phyloP scores from a whole-genome alignment of 78 protist species.

The Monosiga brevicollis region DNA sequence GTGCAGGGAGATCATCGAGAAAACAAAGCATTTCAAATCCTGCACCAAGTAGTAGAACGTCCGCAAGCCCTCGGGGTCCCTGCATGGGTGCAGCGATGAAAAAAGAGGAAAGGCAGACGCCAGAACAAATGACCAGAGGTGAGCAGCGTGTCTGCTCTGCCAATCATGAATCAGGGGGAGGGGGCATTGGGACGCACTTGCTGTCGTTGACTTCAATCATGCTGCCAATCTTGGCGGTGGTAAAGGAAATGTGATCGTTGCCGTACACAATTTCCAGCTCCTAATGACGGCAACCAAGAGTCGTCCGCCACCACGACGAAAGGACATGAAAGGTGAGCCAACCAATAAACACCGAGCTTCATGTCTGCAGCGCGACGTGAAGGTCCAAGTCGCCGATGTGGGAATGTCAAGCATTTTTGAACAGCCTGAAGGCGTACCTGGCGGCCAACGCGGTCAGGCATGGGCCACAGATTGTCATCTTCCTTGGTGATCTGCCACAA shows the following conservation, averaged over 20 bases:
- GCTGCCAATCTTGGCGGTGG: conserved; percentile 29
- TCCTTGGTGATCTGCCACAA: conserved; percentile 68
- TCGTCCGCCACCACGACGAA: background rate
- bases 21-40: conserved; percentile 89
- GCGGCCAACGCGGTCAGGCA: conserved; percentile 83
- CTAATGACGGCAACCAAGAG: background rate
- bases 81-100: conserved; percentile 4
- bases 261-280: conserved; percentile 79
- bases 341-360: background rate
- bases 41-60: conserved; percentile 90
- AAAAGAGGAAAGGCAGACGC: too few species aligned
- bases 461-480: conserved; percentile 92
- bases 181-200: background rate
- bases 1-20: conserved; percentile 85
- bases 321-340: background rate
- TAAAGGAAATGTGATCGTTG: conserved; percentile 86
- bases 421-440: conserved; percentile 82
- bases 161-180: conserved; percentile 72
- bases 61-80: conserved; percentile 94
- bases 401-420: background rate
- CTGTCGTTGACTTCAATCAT: conserved; percentile 15
- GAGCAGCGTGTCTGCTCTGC: conserved; percentile 14
- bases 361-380: too few species aligned
- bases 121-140: too few species aligned
- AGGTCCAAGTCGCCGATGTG: too few species aligned